Conservation (phyloP, 2,329 filamentous ascomycete species). For the Exophiala bonariae region DNA sequence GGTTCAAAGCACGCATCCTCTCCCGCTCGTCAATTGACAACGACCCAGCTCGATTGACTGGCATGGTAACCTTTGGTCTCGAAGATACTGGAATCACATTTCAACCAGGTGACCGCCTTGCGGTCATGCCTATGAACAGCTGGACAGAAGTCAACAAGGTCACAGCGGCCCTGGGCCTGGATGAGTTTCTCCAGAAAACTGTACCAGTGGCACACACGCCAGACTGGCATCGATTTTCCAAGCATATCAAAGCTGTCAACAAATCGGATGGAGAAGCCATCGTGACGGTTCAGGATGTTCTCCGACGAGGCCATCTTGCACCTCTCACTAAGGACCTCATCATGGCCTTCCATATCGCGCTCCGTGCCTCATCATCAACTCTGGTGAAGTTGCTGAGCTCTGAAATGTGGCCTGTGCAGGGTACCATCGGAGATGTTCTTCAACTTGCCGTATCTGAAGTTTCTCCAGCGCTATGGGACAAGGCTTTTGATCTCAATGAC, state of each 20-base stretch:
- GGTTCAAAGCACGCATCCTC: constrained; percentile 17
- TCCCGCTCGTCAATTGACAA: constrained; percentile 14
- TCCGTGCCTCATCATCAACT: constrained; percentile 15
- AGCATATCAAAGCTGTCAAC: constrained; percentile 12
- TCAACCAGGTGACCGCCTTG: constrained; percentile 17
- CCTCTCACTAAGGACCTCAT: constrained; percentile 15
- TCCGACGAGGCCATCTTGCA: constrained; percentile 16
- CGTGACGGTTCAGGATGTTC: constrained; percentile 16
- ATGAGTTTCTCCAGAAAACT: constrained; percentile 6
- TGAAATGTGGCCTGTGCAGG: constrained; percentile 19
- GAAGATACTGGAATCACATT: constrained; percentile 18
- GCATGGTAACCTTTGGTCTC: constrained; percentile 17
- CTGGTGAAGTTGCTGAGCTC: constrained; percentile 13
- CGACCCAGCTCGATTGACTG: constrained; percentile 9
- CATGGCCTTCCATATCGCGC: constrained; percentile 14
- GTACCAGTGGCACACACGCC: constrained; percentile 9
- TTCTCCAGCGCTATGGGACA: constrained; percentile 16
- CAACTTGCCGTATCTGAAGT: constrained; percentile 18
- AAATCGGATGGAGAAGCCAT: background rate
- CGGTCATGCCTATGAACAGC: constrained; percentile 18
- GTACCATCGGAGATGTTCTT: constrained; percentile 17
- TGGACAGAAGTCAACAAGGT: constrained; percentile 18
- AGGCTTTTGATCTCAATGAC: constrained; percentile 12
- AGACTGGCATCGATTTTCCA: constrained; percentile 14
- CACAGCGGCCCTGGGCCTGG: constrained; percentile 14